Percentiles rank a stretch among this genome's conserved stretches.
These are phyloP conservation scores for Gastrolobium bilobum DNA, from an alignment of 306 rosid genomes.

Conservation along the genomic window DNA sequence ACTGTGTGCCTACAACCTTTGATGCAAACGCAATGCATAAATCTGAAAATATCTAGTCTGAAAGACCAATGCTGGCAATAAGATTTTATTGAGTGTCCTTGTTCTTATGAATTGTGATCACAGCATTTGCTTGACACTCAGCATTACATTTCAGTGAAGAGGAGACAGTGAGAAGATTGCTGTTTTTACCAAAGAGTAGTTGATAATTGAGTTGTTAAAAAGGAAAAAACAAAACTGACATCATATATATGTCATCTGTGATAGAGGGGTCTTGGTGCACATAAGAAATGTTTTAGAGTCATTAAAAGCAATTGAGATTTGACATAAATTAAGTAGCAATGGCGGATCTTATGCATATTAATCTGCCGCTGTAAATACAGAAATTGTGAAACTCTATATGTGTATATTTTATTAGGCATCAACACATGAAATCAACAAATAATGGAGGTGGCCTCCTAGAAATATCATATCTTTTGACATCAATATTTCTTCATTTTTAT, in stretches of 20 bases:
- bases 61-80: neutral
- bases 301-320: neutral
- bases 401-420: no score
- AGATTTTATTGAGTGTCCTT: slow-evolving; percentile 9
- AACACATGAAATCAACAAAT: neutral
- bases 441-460: neutral
- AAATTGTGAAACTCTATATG: no score
- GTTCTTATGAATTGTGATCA: neutral
- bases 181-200: slow-evolving; percentile 11
- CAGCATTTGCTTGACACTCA: neutral
- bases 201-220: neutral
- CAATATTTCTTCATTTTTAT: neutral
- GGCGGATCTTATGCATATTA: neutral
- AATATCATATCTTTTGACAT: slow-evolving; percentile 9
- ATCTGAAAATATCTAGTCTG: slow-evolving; percentile 12
- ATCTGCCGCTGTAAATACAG: neutral
- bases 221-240: neutral
- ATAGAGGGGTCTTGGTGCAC: neutral
- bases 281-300: slow-evolving; percentile 12
- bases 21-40: slow-evolving; percentile 11
- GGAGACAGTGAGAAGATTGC: slow-evolving; percentile 5
- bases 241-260: neutral
- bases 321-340: slow-evolving; percentile 21
- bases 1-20: neutral
- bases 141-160: slow-evolving; percentile 1